Conservation (phyloP, 805 yeast genomes). For the Yarrowia sp. region DNA sequence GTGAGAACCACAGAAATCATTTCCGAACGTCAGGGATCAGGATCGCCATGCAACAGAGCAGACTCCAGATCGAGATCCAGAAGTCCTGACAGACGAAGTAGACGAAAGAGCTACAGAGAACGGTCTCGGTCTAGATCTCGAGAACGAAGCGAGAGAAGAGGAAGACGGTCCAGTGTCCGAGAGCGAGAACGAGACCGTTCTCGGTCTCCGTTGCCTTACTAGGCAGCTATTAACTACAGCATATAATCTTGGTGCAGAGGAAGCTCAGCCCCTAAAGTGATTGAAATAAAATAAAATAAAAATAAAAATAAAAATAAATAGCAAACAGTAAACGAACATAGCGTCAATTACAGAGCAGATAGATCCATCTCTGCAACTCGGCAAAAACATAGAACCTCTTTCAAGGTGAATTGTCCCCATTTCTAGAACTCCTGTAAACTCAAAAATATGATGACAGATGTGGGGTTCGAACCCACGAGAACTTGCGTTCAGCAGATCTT, state of each 20-base stretch:
- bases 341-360: too few relatives aligned
- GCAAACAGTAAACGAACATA: too few relatives aligned
- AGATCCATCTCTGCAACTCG: too few relatives aligned
- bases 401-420: too few relatives aligned
- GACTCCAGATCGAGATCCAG: conserved; percentile 13
- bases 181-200: background rate
- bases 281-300: too few relatives aligned
- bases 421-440: background rate
- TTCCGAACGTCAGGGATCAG: background rate
- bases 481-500: conserved; percentile 39
- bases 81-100: background rate
- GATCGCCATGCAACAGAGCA: background rate
- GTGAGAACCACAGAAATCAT: background rate
- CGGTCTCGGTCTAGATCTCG: background rate
- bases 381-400: background rate
- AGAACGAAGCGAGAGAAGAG: background rate
- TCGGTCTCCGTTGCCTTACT: background rate
- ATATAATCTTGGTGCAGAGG: too few relatives aligned
- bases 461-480: conserved; percentile 42
- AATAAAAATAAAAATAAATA: too few relatives aligned
- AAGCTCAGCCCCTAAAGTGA: too few relatives aligned
- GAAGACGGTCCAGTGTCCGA: background rate
- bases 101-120: conserved; percentile 7
- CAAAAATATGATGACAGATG: conserved; percentile 36
- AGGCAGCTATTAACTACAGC: background rate